phyloP scores from a whole-genome alignment of 805 yeast species.

The Lachancea mirantina region DNA sequence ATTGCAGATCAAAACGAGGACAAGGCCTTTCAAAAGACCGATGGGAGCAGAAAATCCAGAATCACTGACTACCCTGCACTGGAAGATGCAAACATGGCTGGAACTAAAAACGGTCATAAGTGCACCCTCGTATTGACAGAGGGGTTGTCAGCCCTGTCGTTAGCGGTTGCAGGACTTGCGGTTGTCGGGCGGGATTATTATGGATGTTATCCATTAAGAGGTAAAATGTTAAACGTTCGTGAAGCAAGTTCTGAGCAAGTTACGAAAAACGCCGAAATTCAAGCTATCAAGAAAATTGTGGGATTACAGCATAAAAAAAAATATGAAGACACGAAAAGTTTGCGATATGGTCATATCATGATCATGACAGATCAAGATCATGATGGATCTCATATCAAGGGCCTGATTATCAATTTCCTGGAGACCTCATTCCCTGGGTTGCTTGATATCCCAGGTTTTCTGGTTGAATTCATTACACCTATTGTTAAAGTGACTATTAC shows the following conservation, averaged over 20 bases:
- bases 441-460: slow-evolving; percentile 81
- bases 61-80: slow-evolving; percentile 83
- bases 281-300: slow-evolving; percentile 89
- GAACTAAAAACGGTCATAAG: slow-evolving; percentile 83
- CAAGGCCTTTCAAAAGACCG: slow-evolving; percentile 77
- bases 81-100: slow-evolving; percentile 95
- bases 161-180: slow-evolving; percentile 88
- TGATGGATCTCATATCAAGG: slow-evolving; percentile 97
- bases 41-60: slow-evolving; percentile 77
- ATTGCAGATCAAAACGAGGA: slow-evolving; percentile 87
- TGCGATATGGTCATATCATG: slow-evolving; percentile 95
- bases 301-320: slow-evolving; percentile 89
- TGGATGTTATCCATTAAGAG: slow-evolving; percentile 93
- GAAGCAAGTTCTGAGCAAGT: slow-evolving; percentile 97
- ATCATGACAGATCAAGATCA: slow-evolving; percentile 99
- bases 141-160: slow-evolving; percentile 91
- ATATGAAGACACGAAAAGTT: slow-evolving; percentile 62
- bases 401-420: slow-evolving; percentile 84
- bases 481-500: slow-evolving; percentile 83
- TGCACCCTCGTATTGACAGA: slow-evolving; percentile 93
- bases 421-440: slow-evolving; percentile 94
- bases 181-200: slow-evolving; percentile 93
- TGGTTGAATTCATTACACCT: slow-evolving; percentile 92
- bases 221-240: slow-evolving; percentile 90
- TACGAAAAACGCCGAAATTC: slow-evolving; percentile 86